Conservation (phyloP, 495 filamentous ascomycete genomes). For the Amphirosellinia nigrospora region DNA sequence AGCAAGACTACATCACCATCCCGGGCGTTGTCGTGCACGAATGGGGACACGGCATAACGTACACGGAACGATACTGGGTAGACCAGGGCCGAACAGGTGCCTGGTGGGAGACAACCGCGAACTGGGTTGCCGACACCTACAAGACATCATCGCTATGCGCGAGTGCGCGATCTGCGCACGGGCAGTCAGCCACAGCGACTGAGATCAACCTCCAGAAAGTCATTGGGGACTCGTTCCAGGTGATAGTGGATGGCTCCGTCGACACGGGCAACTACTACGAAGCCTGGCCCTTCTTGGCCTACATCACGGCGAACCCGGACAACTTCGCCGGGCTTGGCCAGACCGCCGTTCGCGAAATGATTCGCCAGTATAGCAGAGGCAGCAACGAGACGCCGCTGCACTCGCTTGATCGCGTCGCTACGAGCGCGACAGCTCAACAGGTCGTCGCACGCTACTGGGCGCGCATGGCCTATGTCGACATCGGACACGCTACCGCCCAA, state of each 20-base stretch:
- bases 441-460: slow-evolving; percentile 54
- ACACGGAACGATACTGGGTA: slow-evolving; percentile 43
- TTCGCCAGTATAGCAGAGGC: slow-evolving; percentile 47
- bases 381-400: slow-evolving; percentile 55
- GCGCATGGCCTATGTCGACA: slow-evolving; percentile 54
- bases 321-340: slow-evolving; percentile 46
- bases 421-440: slow-evolving; percentile 41
- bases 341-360: slow-evolving; percentile 45
- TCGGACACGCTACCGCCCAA: slow-evolving; percentile 47
- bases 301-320: slow-evolving; percentile 52
- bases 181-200: slow-evolving; percentile 35
- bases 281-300: slow-evolving; percentile 50
- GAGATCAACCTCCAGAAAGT: slow-evolving; percentile 44
- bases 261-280: slow-evolving; percentile 37
- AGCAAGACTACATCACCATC: slow-evolving; percentile 36
- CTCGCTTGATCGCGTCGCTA: slow-evolving; percentile 43
- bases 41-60: slow-evolving; percentile 48
- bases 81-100: slow-evolving; percentile 46
- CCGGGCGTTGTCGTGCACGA: slow-evolving; percentile 45
- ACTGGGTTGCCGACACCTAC: slow-evolving; percentile 49
- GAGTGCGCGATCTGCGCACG: slow-evolving; percentile 30
- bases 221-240: slow-evolving; percentile 45
- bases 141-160: slow-evolving; percentile 41
- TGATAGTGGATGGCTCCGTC: slow-evolving; percentile 44
- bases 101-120: slow-evolving; percentile 50